These are phyloP conservation scores for Neurospora tetraspora DNA, from an alignment of 495 filamentous ascomycete species.

Conservation along the genomic window DNA sequence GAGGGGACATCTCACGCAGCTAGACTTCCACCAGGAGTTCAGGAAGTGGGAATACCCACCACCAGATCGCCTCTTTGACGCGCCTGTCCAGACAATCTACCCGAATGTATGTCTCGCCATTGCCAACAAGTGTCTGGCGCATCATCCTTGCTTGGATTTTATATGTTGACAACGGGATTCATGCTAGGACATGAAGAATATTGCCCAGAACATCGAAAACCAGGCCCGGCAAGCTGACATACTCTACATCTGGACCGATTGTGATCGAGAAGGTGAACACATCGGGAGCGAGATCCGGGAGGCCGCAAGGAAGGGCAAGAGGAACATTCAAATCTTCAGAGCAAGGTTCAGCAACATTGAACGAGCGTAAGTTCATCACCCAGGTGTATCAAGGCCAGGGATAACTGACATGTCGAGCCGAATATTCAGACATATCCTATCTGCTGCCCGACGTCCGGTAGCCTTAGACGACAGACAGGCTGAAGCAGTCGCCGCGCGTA, in stretches of 20 bases:
- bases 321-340: slow-evolving; percentile 65
- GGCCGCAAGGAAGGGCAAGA: slow-evolving; percentile 65
- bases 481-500: slow-evolving; percentile 78
- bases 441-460: slow-evolving; percentile 65
- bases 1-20: slow-evolving; percentile 66
- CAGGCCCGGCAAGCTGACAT: slow-evolving; percentile 60
- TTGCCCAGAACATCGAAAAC: slow-evolving; percentile 73
- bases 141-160: background rate
- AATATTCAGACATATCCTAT: slow-evolving; percentile 60
- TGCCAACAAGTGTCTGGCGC: background rate
- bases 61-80: slow-evolving; percentile 73
- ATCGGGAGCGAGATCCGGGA: slow-evolving; percentile 89
- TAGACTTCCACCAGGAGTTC: slow-evolving; percentile 61
- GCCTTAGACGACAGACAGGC: slow-evolving; percentile 78
- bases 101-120: slow-evolving; percentile 42
- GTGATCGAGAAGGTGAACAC: slow-evolving; percentile 94
- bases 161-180: background rate
- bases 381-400: background rate
- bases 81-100: slow-evolving; percentile 56
- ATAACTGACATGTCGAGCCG: slow-evolving; percentile 6
- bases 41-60: slow-evolving; percentile 72
- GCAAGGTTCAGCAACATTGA: slow-evolving; percentile 95
- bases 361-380: slow-evolving; percentile 52
- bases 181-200: slow-evolving; percentile 60
- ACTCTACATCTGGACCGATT: slow-evolving; percentile 97